Evolutionary conservation across 1,139 yeast species (phyloP).

Genomic region (Saccharomycopsis hybrid): DNA sequence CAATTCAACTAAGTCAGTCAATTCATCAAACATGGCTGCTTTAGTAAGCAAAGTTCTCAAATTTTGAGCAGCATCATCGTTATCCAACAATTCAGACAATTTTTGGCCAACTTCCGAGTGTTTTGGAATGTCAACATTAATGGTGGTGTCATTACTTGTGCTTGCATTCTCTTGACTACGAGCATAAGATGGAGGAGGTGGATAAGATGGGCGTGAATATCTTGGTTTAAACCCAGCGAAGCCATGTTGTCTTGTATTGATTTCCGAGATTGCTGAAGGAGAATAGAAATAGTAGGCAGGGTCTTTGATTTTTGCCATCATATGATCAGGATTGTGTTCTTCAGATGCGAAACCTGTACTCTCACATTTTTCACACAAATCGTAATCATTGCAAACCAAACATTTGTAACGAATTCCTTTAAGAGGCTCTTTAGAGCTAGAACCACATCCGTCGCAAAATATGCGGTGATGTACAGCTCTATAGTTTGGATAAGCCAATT

Average conservation of each 20-base stretch:
- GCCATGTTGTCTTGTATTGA: no score
- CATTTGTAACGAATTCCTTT: conserved; percentile 46
- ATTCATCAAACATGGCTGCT: conserved; percentile 7
- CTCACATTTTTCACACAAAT: conserved; percentile 45
- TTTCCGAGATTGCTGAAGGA: no score
- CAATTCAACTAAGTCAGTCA: neutral
- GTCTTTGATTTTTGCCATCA: conserved; percentile 1
- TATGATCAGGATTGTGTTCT: neutral
- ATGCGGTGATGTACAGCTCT: no score
- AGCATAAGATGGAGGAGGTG: no score
- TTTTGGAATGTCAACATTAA: conserved; percentile 1
- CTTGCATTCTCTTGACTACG: neutral
- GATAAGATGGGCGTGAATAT: no score
- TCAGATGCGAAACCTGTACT: neutral
- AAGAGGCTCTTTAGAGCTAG: no score
- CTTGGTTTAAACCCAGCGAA: no score
- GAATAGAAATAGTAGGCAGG: no score
- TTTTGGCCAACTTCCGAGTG: conserved; percentile 2
- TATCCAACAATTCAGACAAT: neutral
- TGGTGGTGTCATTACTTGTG: neutral
- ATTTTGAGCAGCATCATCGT: neutral
- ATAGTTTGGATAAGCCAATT: no score
- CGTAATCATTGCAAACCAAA: conserved; percentile 43
- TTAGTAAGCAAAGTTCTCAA: conserved; percentile 2
- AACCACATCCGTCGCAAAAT: no score